Percentiles rank a stretch among this genome's conserved stretches.
Evolutionary conservation across 2,329 filamentous ascomycete species (phyloP).

Genomic region (Epichloe gansuensis): DNA sequence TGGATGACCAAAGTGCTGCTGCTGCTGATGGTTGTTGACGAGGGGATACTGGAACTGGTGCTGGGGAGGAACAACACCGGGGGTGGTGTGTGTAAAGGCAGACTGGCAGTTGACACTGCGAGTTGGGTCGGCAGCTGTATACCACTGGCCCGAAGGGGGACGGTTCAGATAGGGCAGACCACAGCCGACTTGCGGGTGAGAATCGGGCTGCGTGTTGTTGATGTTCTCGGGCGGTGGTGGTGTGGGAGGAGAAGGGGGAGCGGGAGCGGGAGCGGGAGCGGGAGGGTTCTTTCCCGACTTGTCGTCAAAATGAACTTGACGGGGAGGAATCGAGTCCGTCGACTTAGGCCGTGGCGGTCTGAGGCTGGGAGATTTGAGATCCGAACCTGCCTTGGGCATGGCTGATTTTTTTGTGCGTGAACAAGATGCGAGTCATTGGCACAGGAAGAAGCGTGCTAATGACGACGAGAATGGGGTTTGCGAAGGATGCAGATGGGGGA

Average conservation of each 20-base stretch:
- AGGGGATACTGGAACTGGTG: conserved; percentile 3
- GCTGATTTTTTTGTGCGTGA: conserved; percentile 3
- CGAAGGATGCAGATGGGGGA: neutral
- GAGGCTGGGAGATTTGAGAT: conserved; percentile 18
- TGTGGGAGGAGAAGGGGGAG: neutral
- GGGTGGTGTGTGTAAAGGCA: neutral
- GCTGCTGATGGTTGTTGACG: conserved; percentile 8
- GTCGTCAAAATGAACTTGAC: conserved; percentile 20
- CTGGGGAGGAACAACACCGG: neutral
- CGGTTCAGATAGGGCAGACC: conserved; percentile 10
- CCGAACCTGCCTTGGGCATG: conserved; percentile 16
- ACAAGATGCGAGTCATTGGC: neutral
- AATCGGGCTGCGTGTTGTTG: conserved; percentile 6
- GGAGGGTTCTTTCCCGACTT: neutral
- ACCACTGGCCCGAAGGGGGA: conserved; percentile 17
- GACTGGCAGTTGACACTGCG: conserved; percentile 14
- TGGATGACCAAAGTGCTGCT: conserved; percentile 2
- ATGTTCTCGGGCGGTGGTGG: neutral
- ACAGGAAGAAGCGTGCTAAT: neutral
- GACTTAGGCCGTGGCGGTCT: conserved; percentile 15
- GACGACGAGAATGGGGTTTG: neutral
- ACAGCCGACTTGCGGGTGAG: conserved; percentile 9
- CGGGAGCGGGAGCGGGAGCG: neutral
- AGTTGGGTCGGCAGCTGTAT: conserved; percentile 21
- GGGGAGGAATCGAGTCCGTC: conserved; percentile 14